phyloP scores from a whole-genome alignment of 2,329 filamentous ascomycete species.

The Penicillium sp. region DNA sequence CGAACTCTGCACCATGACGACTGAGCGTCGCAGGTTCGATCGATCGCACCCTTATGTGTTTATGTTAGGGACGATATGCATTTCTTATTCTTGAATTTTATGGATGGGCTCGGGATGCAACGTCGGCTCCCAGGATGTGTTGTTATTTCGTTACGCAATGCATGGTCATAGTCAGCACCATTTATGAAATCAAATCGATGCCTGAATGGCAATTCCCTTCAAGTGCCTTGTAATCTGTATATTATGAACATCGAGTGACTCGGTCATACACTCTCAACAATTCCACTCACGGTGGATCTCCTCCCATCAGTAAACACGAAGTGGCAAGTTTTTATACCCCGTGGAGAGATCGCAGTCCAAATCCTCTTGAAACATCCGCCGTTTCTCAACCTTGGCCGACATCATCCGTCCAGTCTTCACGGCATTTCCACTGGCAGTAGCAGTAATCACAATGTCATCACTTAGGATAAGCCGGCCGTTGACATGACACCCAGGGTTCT shows the following conservation, averaged over 20 bases:
- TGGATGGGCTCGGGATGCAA: background rate
- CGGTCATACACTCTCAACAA: background rate
- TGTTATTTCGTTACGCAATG: background rate
- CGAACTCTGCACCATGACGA: background rate
- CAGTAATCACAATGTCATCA: background rate
- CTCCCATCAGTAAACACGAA: background rate
- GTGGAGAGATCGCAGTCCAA: constrained; percentile 1
- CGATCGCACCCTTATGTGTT: background rate
- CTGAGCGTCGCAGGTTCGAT: background rate
- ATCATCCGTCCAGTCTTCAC: background rate
- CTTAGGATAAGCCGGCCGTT: background rate
- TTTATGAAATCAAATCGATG: background rate
- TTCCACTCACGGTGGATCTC: background rate
- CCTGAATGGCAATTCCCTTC: background rate
- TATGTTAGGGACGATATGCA: background rate
- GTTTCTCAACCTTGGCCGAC: background rate
- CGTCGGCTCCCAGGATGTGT: background rate
- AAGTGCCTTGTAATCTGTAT: background rate
- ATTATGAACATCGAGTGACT: background rate
- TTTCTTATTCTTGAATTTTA: background rate
- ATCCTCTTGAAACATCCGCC: background rate
- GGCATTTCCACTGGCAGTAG: background rate
- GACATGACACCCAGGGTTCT: background rate
- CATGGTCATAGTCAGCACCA: background rate
- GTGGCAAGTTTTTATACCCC: background rate